phyloP scores from a whole-genome alignment of 2,329 filamentous ascomycete species.

The Diaporthe citriasiana region DNA sequence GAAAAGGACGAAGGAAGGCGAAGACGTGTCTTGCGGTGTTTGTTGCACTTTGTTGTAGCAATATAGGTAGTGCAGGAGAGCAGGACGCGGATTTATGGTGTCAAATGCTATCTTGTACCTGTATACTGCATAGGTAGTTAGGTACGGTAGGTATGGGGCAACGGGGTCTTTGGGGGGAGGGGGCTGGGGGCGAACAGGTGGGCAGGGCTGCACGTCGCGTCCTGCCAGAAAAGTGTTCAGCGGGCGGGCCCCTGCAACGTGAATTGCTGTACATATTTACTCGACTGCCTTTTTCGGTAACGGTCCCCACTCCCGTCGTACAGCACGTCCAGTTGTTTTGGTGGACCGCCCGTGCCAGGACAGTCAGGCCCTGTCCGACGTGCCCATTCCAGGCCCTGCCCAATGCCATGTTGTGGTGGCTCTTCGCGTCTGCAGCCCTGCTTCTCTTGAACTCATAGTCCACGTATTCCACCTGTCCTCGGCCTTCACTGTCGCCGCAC shows the following conservation, averaged over 20 bases:
- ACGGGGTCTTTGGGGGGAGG: not conserved
- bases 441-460: not conserved
- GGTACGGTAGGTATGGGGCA: not conserved
- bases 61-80: not conserved
- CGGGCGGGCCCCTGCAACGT: constrained; percentile 4
- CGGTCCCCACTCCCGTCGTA: constrained; percentile 14
- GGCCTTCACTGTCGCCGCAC: not conserved
- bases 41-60: constrained; percentile 1
- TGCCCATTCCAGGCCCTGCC: constrained; percentile 1
- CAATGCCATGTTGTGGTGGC: not conserved
- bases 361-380: not conserved
- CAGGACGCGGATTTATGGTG: constrained; percentile 3
- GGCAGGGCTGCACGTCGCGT: constrained; percentile 38
- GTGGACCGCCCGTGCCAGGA: not conserved
- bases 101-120: constrained; percentile 15
- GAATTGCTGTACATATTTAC: constrained; percentile 39
- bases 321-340: not conserved
- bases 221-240: constrained; percentile 25
- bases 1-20: not conserved
- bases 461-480: no score
- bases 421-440: constrained; percentile 16
- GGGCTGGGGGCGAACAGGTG: not conserved
- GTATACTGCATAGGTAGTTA: not conserved
- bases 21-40: constrained; percentile 19
- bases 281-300: constrained; percentile 37